Evolutionary conservation across 2,329 filamentous ascomycete species (phyloP), one percentile per base, ranked within the genome.

Genomic region (Sporothrix phasma): DNA sequence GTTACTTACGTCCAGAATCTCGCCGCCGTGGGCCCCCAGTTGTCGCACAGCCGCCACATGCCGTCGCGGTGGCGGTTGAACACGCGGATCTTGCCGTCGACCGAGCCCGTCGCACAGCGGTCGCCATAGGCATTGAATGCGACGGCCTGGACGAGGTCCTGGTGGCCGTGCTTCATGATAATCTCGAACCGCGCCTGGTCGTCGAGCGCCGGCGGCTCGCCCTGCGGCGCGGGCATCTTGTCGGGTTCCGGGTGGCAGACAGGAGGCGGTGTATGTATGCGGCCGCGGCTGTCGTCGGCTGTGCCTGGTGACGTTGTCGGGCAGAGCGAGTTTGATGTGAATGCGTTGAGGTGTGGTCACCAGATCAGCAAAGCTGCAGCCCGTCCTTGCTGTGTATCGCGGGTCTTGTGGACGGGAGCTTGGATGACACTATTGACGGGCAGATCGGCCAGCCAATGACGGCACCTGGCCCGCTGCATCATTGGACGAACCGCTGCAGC

Each of bases 71-170:
- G 88, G 56, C 88, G 83, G 75, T 93, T 90, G 82, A 93, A 97
- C 67, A 97, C 89, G 73, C 92, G 91, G 71, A 97, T 88, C 74
- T 89, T 90, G 74, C 96, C 93, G 74, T 97, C 93, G 19, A 93
- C 90, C 19, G 91, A 94, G 39, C 91, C 92, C 2, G 92, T 94
- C 47, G 92, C 89, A 79, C 93, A 92, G 69, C 92, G 89, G 71
- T 91, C 92, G 70, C 92, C 93, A 74, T 96, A 96, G 69, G 87
- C 87, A 75, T 97, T 97, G 81, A 95, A 96, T 69, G 90, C 88
- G 66, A 93, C 87, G 63, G 90, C 88, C 68, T 92, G 87, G 61
- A 95, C 89, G 51, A 94, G 81, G 73, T 95, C 89, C 71, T 86
- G 84, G 75, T 92, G 88, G 69, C 87, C 87, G 73, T 91, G 86